A percentile compares a stretch with the other conserved stretches of the same genome.
These are phyloP conservation scores for Salvia rosmarinus DNA, from an alignment of 257 asterid species.

Conservation along the genomic window DNA sequence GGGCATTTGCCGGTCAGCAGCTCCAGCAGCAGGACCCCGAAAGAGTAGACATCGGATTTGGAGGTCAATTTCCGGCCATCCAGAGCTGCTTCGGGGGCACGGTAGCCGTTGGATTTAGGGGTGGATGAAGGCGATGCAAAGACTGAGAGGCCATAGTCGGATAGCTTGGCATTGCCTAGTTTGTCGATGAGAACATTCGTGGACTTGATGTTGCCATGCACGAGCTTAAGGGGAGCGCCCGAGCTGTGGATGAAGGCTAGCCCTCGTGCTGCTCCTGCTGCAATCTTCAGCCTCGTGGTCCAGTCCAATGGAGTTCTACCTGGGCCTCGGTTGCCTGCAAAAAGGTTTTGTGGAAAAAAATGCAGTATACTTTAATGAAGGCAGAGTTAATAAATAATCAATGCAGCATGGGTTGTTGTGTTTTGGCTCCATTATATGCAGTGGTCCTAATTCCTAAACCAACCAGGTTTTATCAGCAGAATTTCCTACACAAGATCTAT, in stretches of 20 bases:
- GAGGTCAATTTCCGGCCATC: slow-evolving; percentile 68
- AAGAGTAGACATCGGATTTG: slow-evolving; percentile 77
- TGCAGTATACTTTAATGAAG: neutral
- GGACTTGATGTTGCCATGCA: slow-evolving; percentile 91
- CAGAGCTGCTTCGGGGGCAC: slow-evolving; percentile 70
- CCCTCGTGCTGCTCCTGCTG: slow-evolving; percentile 85
- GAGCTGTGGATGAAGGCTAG: slow-evolving; percentile 71
- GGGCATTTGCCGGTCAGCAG: slow-evolving; percentile 89
- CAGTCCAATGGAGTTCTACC: slow-evolving; percentile 96
- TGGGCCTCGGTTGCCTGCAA: slow-evolving; percentile 88
- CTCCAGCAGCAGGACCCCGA: slow-evolving; percentile 86
- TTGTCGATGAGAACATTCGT: slow-evolving; percentile 80
- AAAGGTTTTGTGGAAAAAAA: neutral
- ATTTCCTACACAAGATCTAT: slow-evolving; percentile 9
- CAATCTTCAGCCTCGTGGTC: slow-evolving; percentile 78
- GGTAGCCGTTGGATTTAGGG: slow-evolving; percentile 73
- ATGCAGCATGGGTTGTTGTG: neutral
- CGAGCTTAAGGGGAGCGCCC: slow-evolving; percentile 64
- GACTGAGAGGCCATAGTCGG: slow-evolving; percentile 79
- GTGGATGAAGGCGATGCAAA: slow-evolving; percentile 55
- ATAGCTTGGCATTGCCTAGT: slow-evolving; percentile 59
- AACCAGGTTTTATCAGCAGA: neutral
- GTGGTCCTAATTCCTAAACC: slow-evolving; percentile 42
- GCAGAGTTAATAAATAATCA: neutral
- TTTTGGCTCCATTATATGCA: neutral